Percentiles rank a stretch among this genome's conserved stretches.
phyloP scores from a whole-genome alignment of 108 stramenopile species.

The Skeletonema potamos region DNA sequence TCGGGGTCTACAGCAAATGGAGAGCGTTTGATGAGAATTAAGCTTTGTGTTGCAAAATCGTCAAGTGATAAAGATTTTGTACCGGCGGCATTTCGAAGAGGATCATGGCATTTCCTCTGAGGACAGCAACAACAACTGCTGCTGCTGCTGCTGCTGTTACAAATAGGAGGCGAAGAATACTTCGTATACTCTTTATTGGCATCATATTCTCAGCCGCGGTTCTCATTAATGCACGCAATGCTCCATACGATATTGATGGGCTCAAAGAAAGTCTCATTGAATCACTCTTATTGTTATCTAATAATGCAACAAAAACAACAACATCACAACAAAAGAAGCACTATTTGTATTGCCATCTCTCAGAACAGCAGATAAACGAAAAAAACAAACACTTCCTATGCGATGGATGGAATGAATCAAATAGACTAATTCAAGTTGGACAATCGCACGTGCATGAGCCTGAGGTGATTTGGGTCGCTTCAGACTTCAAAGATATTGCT shows the following conservation, averaged over 20 bases:
- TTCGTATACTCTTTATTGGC: background rate
- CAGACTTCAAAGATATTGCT: background rate
- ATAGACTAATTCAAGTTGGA: background rate
- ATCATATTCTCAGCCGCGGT: background rate
- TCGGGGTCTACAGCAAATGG: no score
- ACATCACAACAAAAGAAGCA: background rate
- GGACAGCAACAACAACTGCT: background rate
- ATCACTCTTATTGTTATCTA: background rate
- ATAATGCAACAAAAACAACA: background rate
- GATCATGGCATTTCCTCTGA: background rate
- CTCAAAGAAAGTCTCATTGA: background rate
- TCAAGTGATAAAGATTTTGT: no score
- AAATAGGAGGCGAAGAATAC: background rate
- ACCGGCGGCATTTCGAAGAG: no score
- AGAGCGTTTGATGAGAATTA: no score
- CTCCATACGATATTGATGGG: background rate
- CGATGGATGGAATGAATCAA: background rate
- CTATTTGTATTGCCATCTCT: background rate
- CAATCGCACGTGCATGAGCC: background rate
- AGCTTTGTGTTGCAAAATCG: no score
- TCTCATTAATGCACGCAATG: background rate
- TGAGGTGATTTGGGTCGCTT: background rate
- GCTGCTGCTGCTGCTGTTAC: background rate
- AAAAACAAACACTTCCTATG: background rate
- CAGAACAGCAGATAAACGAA: background rate